These are phyloP conservation scores for Microthlaspi erraticum DNA, from an alignment of 345 rosid genomes.

Conservation along the genomic window DNA sequence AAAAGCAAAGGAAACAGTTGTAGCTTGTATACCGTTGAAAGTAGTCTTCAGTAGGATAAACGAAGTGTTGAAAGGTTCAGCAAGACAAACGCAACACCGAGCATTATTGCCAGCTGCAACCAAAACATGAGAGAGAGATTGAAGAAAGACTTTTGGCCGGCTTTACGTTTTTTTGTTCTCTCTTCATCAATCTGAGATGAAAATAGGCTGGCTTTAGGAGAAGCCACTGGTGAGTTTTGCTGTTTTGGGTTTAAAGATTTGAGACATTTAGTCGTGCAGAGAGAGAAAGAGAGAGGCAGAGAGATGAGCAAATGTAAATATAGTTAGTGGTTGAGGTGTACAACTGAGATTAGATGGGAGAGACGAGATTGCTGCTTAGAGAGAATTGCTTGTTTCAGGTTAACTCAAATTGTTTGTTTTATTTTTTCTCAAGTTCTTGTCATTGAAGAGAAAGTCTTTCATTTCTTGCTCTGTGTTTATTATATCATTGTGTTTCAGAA, in stretches of 20 bases:
- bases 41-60: constrained; percentile 91
- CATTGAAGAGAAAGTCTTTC: too few species aligned
- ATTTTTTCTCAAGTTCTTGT: too few species aligned
- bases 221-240: constrained; percentile 22
- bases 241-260: constrained; percentile 9
- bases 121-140: constrained; percentile 39
- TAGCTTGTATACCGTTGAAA: constrained; percentile 86
- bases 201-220: constrained; percentile 16
- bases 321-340: constrained; percentile 32
- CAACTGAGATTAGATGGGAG: constrained; percentile 37
- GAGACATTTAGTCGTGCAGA: constrained; percentile 20
- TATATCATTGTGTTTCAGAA: too few species aligned
- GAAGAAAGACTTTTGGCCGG: constrained; percentile 11
- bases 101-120: constrained; percentile 38
- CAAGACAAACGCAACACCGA: constrained; percentile 46
- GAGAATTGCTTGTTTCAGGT: constrained; percentile 31
- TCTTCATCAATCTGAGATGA: constrained; percentile 12
- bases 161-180: background rate
- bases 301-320: constrained; percentile 38
- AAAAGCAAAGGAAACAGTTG: constrained; percentile 66
- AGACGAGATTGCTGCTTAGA: constrained; percentile 35
- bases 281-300: constrained; percentile 4
- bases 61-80: constrained; percentile 83
- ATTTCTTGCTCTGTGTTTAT: too few species aligned
- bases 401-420: constrained; percentile 16